A percentile compares a stretch with the other conserved stretches of the same genome.
Evolutionary conservation across 75 land plant species (phyloP).

Genomic region (Pinus albicaulis): DNA sequence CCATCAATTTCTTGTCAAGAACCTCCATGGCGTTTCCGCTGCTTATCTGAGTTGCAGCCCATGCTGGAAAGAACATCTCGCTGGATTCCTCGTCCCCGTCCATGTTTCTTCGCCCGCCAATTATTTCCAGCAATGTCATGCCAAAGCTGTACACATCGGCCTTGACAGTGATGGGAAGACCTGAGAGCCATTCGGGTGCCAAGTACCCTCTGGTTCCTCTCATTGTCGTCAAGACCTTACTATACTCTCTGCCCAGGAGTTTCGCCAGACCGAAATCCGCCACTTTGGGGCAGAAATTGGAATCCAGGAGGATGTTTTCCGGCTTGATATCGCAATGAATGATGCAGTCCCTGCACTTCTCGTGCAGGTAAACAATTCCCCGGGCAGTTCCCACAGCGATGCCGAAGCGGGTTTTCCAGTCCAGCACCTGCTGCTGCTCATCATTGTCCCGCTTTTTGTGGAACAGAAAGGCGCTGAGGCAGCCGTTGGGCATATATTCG

Average conservation of each 20-base stretch:
- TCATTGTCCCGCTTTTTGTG: background rate
- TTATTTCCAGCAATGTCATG: constrained; percentile 53
- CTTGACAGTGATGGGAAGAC: constrained; percentile 44
- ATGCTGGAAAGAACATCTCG: background rate
- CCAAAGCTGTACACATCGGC: constrained; percentile 76
- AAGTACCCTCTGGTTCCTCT: constrained; percentile 68
- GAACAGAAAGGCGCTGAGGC: constrained; percentile 16
- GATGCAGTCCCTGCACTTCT: constrained; percentile 50
- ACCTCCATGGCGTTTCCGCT: background rate
- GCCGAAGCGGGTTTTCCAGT: constrained; percentile 39
- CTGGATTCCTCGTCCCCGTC: background rate
- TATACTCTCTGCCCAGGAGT: constrained; percentile 49
- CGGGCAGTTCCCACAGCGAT: constrained; percentile 63
- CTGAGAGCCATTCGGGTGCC: constrained; percentile 70
- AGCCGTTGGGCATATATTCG: constrained; percentile 25
- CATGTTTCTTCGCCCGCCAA: constrained; percentile 6
- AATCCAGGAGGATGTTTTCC: constrained; percentile 71
- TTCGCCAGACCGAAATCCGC: constrained; percentile 74
- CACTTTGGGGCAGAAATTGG: constrained; percentile 36
- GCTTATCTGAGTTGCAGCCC: background rate
- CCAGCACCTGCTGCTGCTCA: constrained; percentile 23
- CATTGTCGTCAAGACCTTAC: constrained; percentile 39
- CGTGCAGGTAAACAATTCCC: constrained; percentile 64
- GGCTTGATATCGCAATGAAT: constrained; percentile 76
- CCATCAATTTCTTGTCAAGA: background rate